Base-by-base conservation (phyloP, 148 eudicot species). In the Vaccinium myrtillus region DNA sequence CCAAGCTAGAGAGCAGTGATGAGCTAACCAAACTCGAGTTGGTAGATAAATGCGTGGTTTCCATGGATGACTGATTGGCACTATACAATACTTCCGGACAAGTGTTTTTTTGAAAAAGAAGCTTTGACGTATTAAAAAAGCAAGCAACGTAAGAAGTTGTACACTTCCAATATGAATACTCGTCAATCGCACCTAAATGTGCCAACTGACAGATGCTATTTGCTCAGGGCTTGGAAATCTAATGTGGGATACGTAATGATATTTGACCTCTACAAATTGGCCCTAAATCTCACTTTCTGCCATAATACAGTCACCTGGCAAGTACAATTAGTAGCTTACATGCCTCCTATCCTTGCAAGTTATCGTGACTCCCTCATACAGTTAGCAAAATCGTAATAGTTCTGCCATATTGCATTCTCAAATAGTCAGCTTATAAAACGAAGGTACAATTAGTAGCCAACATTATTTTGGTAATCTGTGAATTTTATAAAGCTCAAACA, bases 51-150 rank as follows among this genome's bases (percentile, higher is more conserved):
- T 55, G 65, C 23, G 9, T 79, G 49, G 10, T 79, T 79, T 32
- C 10, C 81, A 79, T 56, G 49, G 81, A 79, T 79, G 67, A 30
- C 25, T 18, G n/a, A 78, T 19, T 51, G 81, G 58, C 58, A 16
- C 25, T n/a, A 53, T 48, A 76, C 32, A 49, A 76, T 49, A 76
- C 1, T n/a, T n/a, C 18, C 15, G 11, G 56, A 18, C 16, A 39
- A 73, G 49, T 73, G 11, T 39, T 13, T 39, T 39, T 39, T 70
- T 2, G 23, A 78, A 27, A 78, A 53, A 54, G 81, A 54, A 30
- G 32, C 53, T 78, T 53, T 14, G 46, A 6, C 9, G 23, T 27
- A 0, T 43, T 49, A 13, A 23, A 13, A 13, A 67, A 4, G 32
- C 61, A 79, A 16, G 23, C 49, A 18, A 32, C 50, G 13, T 15